Conservation (phyloP, 495 filamentous ascomycete genomes). For the Parmelia sp. region DNA sequence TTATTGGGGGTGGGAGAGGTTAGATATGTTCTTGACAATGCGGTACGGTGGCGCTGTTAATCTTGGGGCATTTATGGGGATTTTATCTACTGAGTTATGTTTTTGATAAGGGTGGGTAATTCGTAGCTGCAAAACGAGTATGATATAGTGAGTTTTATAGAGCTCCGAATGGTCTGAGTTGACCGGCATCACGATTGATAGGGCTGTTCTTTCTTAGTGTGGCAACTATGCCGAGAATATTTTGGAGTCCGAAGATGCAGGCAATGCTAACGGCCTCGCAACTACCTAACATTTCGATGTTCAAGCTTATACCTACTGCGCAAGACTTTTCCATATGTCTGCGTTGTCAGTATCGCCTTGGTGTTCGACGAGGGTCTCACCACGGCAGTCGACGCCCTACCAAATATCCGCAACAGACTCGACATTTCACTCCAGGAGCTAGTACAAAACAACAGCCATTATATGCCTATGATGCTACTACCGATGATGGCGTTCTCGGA, state of each 20-base stretch:
- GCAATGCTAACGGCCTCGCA: not conserved
- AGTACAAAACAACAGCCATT: conserved; percentile 3
- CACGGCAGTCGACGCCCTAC: not conserved
- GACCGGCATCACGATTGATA: not conserved
- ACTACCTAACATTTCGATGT: conserved; percentile 1
- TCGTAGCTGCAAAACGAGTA: too few relatives aligned
- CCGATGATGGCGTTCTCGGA: not conserved
- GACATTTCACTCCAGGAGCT: not conserved
- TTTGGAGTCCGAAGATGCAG: not conserved
- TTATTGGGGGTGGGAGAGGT: not conserved
- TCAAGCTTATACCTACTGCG: conserved; percentile 3
- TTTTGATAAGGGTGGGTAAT: too few relatives aligned
- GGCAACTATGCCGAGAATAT: not conserved
- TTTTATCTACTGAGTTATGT: too few relatives aligned
- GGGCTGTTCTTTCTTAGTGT: not conserved
- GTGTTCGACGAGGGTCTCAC: not conserved
- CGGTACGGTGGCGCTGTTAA: not conserved
- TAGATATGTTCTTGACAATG: not conserved
- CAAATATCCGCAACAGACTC: conserved; percentile 6
- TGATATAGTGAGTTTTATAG: too few relatives aligned
- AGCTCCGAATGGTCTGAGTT: too few relatives aligned
- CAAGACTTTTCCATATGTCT: conserved; percentile 12
- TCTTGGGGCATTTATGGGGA: too few relatives aligned
- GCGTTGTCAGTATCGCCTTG: conserved; percentile 15
- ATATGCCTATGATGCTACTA: not conserved